Percentiles rank a stretch among this genome's conserved stretches.
Conservation (phyloP, 352 stramenopile species). For the Pythium aphanidermatum region DNA sequence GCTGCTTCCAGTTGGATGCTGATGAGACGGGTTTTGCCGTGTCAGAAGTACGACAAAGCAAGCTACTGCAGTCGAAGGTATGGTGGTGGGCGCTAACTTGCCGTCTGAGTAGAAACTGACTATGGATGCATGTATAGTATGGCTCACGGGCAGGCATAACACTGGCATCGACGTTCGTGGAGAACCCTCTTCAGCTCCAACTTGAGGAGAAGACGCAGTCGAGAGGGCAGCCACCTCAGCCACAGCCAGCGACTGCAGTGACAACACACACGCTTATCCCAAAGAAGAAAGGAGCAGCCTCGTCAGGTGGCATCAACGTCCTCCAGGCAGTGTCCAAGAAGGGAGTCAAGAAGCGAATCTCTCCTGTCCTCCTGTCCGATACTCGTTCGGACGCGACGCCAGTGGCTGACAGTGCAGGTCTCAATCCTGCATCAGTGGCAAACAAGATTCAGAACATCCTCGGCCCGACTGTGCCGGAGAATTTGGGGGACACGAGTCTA, state of each 20-base stretch:
- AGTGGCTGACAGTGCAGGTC: not conserved
- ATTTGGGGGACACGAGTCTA: conserved; percentile 38
- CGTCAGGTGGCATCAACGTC: conserved; percentile 23
- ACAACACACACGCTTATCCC: conserved; percentile 51
- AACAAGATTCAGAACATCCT: conserved; percentile 82
- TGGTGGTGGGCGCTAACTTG: not conserved
- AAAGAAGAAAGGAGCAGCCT: conserved; percentile 44
- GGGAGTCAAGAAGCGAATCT: conserved; percentile 62
- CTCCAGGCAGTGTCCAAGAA: conserved; percentile 33
- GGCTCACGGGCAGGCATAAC: conserved; percentile 75
- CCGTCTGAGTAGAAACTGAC: not conserved
- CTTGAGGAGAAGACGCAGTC: conserved; percentile 54
- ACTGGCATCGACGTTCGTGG: conserved; percentile 66
- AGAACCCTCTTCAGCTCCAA: conserved; percentile 77
- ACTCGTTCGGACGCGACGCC: conserved; percentile 8
- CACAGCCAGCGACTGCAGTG: conserved; percentile 7
- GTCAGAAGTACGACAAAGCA: conserved; percentile 67
- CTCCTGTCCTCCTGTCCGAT: conserved; percentile 33
- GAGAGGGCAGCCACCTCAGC: conserved; percentile 5
- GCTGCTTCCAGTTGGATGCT: conserved; percentile 68
- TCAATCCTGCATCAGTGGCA: conserved; percentile 54
- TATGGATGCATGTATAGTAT: conserved; percentile 40
- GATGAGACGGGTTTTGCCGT: conserved; percentile 68
- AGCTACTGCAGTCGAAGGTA: conserved; percentile 75
- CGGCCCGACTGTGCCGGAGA: conserved; percentile 48